These are phyloP conservation scores for Rhizopogon sp. DNA, from an alignment of 768 basidiomycete genomes.

Conservation along the genomic window DNA sequence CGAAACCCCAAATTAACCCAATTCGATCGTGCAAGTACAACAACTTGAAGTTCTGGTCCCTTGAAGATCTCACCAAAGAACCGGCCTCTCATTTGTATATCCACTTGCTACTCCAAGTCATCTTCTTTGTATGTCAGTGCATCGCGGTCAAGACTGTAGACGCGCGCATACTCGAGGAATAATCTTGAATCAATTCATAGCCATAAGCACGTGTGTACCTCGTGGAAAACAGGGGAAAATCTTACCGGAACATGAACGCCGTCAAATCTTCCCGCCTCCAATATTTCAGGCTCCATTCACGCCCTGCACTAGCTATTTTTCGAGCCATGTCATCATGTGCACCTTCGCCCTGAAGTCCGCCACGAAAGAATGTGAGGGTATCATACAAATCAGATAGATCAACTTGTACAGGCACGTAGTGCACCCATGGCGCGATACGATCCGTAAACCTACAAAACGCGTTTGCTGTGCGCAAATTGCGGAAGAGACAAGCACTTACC, in stretches of 20 bases:
- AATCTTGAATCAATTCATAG: conserved; percentile 25
- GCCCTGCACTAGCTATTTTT: conserved; percentile 52
- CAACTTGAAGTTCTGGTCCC: too few relatives aligned
- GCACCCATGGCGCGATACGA: conserved; percentile 62
- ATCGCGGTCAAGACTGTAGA: conserved; percentile 41
- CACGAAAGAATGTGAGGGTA: conserved; percentile 67
- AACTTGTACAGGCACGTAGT: conserved; percentile 66
- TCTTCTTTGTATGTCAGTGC: conserved; percentile 29
- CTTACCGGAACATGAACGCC: conserved; percentile 55
- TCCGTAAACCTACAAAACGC: conserved; percentile 43
- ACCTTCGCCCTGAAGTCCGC: conserved; percentile 49
- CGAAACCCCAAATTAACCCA: too few relatives aligned
- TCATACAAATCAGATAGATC: conserved; percentile 70
- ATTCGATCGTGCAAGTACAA: too few relatives aligned
- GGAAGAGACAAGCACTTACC: conserved; percentile 33
- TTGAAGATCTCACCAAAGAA: too few relatives aligned
- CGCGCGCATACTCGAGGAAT: conserved; percentile 46
- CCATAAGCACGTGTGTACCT: background rate
- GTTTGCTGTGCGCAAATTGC: background rate
- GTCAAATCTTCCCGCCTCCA: conserved; percentile 60
- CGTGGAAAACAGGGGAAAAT: background rate
- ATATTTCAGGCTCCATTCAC: conserved; percentile 49
- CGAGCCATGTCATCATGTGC: conserved; percentile 56
- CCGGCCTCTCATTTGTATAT: too few relatives aligned
- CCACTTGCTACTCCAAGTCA: background rate